A percentile compares a stretch with the other conserved stretches of the same genome.
Evolutionary conservation across 2,329 filamentous ascomycete genomes (phyloP).

Genomic region (Ophiocordyceps camponoti-saundersi): DNA sequence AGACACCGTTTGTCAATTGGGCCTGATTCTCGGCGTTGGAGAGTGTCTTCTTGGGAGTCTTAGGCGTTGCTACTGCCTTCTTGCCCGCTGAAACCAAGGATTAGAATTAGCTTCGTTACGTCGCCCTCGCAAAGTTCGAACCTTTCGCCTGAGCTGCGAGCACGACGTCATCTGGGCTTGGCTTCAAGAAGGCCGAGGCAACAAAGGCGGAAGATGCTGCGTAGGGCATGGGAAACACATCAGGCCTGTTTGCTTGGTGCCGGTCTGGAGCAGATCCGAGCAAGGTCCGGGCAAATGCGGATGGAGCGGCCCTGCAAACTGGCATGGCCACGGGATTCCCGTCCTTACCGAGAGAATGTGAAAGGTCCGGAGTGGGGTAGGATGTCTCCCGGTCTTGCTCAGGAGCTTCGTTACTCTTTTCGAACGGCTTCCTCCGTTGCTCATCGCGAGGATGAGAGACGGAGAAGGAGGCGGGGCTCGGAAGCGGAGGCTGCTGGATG

Average conservation of each 20-base stretch:
- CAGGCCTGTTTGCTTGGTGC: slow-evolving; percentile 11
- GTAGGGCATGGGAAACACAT: slow-evolving; percentile 29
- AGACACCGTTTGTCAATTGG: slow-evolving; percentile 13
- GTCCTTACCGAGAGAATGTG: not conserved
- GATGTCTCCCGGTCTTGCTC: not conserved
- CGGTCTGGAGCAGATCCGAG: slow-evolving; percentile 23
- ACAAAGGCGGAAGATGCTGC: slow-evolving; percentile 29
- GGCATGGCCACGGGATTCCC: slow-evolving; percentile 4
- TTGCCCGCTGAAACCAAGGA: slow-evolving; percentile 32
- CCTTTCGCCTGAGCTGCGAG: slow-evolving; percentile 77
- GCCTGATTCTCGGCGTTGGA: slow-evolving; percentile 11
- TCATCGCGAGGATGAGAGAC: not conserved
- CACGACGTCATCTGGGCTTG: slow-evolving; percentile 85
- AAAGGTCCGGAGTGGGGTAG: not conserved
- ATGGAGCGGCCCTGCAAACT: slow-evolving; percentile 20
- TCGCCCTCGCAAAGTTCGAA: slow-evolving; percentile 43
- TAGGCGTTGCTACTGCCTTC: slow-evolving; percentile 22
- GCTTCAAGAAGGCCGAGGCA: slow-evolving; percentile 56
- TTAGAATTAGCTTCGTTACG: slow-evolving; percentile 35
- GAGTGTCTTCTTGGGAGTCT: slow-evolving; percentile 19
- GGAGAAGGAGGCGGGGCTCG: not conserved
- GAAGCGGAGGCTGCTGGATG: not conserved
- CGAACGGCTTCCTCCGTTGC: not conserved
- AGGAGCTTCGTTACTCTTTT: not conserved
- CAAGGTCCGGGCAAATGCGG: slow-evolving; percentile 37